Conservation (phyloP, 164 flowering plant genomes). For the Aristolochia contorta region DNA sequence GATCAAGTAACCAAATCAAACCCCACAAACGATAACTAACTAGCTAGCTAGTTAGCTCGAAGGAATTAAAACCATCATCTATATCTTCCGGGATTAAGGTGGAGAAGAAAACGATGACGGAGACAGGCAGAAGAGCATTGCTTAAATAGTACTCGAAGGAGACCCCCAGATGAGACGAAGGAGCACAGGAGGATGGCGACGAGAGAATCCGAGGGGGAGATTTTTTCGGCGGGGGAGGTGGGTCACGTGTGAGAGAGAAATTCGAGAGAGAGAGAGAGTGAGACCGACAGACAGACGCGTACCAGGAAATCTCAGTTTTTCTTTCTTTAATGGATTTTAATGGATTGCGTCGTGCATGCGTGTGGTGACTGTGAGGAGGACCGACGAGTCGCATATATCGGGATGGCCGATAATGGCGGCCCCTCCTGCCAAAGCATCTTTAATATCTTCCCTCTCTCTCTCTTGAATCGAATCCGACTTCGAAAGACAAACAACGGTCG, state of each 20-base stretch:
- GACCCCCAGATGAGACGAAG: background rate
- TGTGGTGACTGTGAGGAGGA: background rate
- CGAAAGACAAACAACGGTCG: background rate
- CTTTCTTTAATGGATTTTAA: background rate
- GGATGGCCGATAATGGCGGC: slow-evolving; percentile 11
- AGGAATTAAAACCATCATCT: no score
- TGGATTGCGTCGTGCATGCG: no score
- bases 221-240: slow-evolving; percentile 8
- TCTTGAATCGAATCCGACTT: background rate
- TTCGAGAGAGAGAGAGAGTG: no score
- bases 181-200: slow-evolving; percentile 5
- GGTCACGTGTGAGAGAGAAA: slow-evolving; percentile 3
- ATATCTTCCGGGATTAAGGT: background rate
- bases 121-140: background rate
- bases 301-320: background rate
- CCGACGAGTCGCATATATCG: no score
- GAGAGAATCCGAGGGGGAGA: slow-evolving; percentile 10
- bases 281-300: no score
- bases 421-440: background rate
- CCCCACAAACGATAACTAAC: no score
- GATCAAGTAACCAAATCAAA: no score
- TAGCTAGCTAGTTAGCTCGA: no score
- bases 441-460: slow-evolving; percentile 4
- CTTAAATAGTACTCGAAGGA: background rate
- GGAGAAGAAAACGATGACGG: background rate